A percentile compares a stretch with the other conserved stretches of the same genome.
Evolutionary conservation across 2,329 filamentous ascomycete species (phyloP).

Genomic region (Chaetomiaceae sp.): DNA sequence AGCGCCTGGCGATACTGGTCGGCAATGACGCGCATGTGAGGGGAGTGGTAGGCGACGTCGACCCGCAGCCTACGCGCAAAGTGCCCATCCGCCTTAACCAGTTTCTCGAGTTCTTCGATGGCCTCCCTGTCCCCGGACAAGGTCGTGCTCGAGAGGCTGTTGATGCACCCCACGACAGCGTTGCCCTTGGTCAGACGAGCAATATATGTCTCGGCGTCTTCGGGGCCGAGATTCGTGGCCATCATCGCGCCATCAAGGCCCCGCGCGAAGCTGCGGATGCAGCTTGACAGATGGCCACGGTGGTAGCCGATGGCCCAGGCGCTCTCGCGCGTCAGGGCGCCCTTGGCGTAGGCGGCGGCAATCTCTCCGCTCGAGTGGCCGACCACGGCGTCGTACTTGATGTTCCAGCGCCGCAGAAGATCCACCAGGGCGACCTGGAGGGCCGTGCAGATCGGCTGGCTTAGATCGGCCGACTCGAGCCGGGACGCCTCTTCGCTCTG

Average conservation of each 20-base stretch:
- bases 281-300: constrained; percentile 33
- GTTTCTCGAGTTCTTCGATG: neutral
- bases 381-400: constrained; percentile 33
- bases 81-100: neutral
- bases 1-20: constrained; percentile 22
- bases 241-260: constrained; percentile 25
- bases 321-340: constrained; percentile 31
- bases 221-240: constrained; percentile 18
- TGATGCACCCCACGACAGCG: too few relatives aligned
- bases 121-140: neutral
- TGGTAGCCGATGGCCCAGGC: constrained; percentile 38
- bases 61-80: constrained; percentile 16
- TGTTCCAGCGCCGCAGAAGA: too few relatives aligned
- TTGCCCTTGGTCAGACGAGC: too few relatives aligned
- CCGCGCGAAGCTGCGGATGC: constrained; percentile 22
- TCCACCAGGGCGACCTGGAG: too few relatives aligned
- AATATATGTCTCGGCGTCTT: constrained; percentile 26
- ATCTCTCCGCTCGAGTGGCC: constrained; percentile 44
- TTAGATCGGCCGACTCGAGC: too few relatives aligned
- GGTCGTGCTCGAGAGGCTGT: constrained; percentile 28
- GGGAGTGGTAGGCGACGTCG: constrained; percentile 35
- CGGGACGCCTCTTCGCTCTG: too few relatives aligned
- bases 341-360: constrained; percentile 40
- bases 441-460: too few relatives aligned
- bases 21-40: constrained; percentile 14